Evolutionary conservation across 805 yeast genomes (phyloP).

Genomic region (Yarrowia osloensis): DNA sequence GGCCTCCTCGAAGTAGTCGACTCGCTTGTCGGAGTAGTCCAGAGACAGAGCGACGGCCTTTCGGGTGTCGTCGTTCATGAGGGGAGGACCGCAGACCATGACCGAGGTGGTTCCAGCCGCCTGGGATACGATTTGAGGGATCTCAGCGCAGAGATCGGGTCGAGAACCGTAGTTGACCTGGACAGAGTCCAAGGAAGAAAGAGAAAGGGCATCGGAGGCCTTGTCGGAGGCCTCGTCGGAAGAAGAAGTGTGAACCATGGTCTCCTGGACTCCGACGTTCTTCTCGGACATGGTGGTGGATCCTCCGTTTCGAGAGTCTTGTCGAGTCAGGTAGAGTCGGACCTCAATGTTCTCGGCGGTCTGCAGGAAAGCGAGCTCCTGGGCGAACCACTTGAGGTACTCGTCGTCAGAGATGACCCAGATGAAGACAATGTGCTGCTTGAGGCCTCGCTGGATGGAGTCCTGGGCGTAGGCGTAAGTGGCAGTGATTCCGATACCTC

Average conservation of each 20-base stretch:
- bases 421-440: conserved; percentile 45
- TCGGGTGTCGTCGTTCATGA: conserved; percentile 60
- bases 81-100: conserved; percentile 66
- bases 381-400: conserved; percentile 53
- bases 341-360: conserved; percentile 28
- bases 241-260: background rate
- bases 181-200: conserved; percentile 9
- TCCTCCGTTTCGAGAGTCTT: conserved; percentile 1
- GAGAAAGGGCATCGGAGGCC: background rate
- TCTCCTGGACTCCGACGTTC: conserved; percentile 5
- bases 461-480: conserved; percentile 49
- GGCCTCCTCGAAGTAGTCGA: conserved; percentile 69
- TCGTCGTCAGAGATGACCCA: conserved; percentile 65
- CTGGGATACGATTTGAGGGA: conserved; percentile 23
- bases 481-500: conserved; percentile 65
- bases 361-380: conserved; percentile 43
- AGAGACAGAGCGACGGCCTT: conserved; percentile 49
- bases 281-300: conserved; percentile 2
- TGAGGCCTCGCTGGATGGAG: conserved; percentile 24
- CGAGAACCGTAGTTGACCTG: conserved; percentile 5
- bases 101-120: conserved; percentile 52
- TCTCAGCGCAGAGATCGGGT: conserved; percentile 12
- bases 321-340: conserved; percentile 26
- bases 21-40: conserved; percentile 47
- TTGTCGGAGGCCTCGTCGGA: conserved; percentile 21